phyloP scores from a whole-genome alignment of 2,329 filamentous ascomycete species.

The Ophiostoma tasmaniense region DNA sequence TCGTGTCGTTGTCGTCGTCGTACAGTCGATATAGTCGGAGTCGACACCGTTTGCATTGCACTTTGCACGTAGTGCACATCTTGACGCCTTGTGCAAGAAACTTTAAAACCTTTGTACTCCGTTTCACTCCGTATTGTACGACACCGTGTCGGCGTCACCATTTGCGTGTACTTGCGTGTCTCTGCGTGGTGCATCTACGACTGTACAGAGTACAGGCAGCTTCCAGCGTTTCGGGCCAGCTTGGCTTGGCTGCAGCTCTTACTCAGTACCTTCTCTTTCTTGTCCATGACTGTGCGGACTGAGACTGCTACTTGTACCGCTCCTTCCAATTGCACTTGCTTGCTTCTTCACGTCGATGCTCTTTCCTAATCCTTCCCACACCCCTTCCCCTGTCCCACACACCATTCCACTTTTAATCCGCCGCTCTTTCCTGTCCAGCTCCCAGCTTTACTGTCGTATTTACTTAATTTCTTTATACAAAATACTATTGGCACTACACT shows the following conservation, averaged over 20 bases:
- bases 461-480: not conserved
- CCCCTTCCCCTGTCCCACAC: not conserved
- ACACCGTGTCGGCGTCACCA: not conserved
- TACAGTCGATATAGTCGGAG: not conserved
- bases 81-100: not conserved
- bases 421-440: not conserved
- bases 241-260: not conserved
- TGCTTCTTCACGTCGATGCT: not conserved
- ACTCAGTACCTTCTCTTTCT: not conserved
- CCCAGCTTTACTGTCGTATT: not conserved
- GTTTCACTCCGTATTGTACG: not conserved
- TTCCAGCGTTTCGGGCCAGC: conserved; percentile 1
- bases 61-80: not conserved
- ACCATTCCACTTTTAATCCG: not conserved
- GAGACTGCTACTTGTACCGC: not conserved
- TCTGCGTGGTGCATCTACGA: not conserved
- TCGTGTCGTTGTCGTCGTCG: not conserved
- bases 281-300: not conserved
- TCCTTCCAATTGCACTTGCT: not conserved
- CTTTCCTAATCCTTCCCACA: not conserved
- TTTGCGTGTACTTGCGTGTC: not conserved
- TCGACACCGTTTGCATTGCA: not conserved
- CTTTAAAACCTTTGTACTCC: not conserved
- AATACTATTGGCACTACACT: not conserved
- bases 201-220: not conserved